These are phyloP conservation scores for Chytridium lagenaria DNA, from an alignment of 371 early-diverging fungal genomes.

Conservation along the genomic window DNA sequence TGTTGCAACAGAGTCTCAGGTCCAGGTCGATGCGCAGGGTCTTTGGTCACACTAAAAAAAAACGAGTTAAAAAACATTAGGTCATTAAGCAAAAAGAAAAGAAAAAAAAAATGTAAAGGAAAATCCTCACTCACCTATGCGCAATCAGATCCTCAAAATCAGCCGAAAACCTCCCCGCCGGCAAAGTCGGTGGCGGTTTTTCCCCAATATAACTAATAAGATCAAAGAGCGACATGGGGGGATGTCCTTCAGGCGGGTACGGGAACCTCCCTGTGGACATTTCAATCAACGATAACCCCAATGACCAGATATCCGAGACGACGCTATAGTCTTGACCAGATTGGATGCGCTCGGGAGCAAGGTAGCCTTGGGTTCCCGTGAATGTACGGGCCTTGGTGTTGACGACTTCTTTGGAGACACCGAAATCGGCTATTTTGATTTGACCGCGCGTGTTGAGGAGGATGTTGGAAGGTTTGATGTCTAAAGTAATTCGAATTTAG, in stretches of 20 bases:
- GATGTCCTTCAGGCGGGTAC: slow-evolving; percentile 42
- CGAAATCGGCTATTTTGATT: slow-evolving; percentile 93
- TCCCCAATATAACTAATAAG: slow-evolving; percentile 87
- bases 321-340: slow-evolving; percentile 78
- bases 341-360: slow-evolving; percentile 96
- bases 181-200: slow-evolving; percentile 82
- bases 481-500: slow-evolving; percentile 15
- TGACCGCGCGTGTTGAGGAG: slow-evolving; percentile 80
- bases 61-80: background rate
- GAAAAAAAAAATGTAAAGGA: background rate
- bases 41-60: slow-evolving; percentile 70
- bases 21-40: slow-evolving; percentile 60
- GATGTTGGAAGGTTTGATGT: slow-evolving; percentile 91
- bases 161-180: slow-evolving; percentile 67
- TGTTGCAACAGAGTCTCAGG: slow-evolving; percentile 28
- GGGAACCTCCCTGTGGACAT: slow-evolving; percentile 87
- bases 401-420: slow-evolving; percentile 90
- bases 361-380: slow-evolving; percentile 91
- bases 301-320: slow-evolving; percentile 94
- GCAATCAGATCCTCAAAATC: slow-evolving; percentile 78
- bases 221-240: slow-evolving; percentile 69
- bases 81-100: background rate
- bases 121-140: slow-evolving; percentile 65
- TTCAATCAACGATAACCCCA: slow-evolving; percentile 91
- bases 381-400: slow-evolving; percentile 90